phyloP scores from a whole-genome alignment of 2,329 filamentous ascomycete species.

The Fusarium irregulare region DNA sequence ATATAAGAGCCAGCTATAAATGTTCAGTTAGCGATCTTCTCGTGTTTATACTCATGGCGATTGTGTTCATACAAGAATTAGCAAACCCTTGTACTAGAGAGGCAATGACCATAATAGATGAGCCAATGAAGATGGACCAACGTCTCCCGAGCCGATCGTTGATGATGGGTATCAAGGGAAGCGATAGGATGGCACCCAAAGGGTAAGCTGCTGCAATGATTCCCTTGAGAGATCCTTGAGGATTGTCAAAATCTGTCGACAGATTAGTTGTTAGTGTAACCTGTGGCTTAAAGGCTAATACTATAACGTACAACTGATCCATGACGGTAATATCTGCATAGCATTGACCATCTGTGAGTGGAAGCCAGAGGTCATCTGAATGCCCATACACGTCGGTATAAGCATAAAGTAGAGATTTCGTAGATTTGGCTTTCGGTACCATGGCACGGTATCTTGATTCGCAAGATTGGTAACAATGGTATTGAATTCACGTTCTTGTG shows the following conservation, averaged over 20 bases:
- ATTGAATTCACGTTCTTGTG: background rate
- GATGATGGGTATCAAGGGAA: conserved; percentile 44
- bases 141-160: conserved; percentile 47
- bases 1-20: conserved; percentile 60
- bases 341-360: background rate
- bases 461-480: background rate
- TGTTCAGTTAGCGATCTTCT: too few species aligned
- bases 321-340: background rate
- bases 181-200: conserved; percentile 56
- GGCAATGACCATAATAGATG: conserved; percentile 28
- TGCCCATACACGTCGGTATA: background rate
- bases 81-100: conserved; percentile 8
- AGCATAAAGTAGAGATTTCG: background rate
- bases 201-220: conserved; percentile 57
- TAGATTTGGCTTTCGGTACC: background rate
- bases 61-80: background rate
- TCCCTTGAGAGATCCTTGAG: conserved; percentile 47
- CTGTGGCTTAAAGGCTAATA: background rate
- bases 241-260: conserved; percentile 44
- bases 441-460: background rate
- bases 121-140: conserved; percentile 45
- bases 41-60: too few species aligned
- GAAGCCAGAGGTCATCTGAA: background rate
- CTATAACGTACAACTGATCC: background rate
- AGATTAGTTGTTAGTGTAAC: rapidly evolving